Evolutionary conservation across 305 asterid genomes (phyloP).

Genomic region (Fraxinus velutina): DNA sequence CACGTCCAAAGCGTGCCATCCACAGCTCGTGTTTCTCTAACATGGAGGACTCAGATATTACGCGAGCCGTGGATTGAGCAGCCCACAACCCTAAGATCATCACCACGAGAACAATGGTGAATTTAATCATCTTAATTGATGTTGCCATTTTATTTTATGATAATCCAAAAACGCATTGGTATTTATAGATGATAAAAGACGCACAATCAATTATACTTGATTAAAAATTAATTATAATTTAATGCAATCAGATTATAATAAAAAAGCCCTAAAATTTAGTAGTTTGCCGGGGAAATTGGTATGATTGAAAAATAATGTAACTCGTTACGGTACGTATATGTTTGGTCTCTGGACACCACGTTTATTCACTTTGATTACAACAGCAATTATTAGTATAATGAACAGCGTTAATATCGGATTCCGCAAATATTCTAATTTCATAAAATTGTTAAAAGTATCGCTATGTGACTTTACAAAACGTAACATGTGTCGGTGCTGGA

Average conservation of each 20-base stretch:
- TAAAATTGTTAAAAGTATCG: neutral
- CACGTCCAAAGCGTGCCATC: constrained; percentile 36
- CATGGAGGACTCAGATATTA: constrained; percentile 24
- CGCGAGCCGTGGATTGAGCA: constrained; percentile 29
- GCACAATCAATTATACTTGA: neutral
- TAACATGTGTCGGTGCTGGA: neutral
- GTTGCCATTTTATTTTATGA: constrained; percentile 7
- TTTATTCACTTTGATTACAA: neutral
- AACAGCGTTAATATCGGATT: neutral
- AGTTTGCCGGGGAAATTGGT: constrained; percentile 22
- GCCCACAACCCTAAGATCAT: constrained; percentile 18
- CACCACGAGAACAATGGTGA: constrained; percentile 15
- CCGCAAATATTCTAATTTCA: neutral
- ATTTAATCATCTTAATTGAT: constrained; percentile 12
- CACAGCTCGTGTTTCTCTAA: constrained; percentile 38
- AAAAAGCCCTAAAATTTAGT: neutral
- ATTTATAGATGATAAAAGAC: constrained; percentile 9
- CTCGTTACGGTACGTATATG: constrained; percentile 11
- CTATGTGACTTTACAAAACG: neutral
- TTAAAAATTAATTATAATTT: neutral
- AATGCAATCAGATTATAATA: neutral
- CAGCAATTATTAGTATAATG: neutral
- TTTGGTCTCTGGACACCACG: neutral
- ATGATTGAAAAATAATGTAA: neutral
- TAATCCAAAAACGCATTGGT: neutral